Base-by-base conservation (phyloP, 2,329 filamentous ascomycete species). In the Plenodomus biglobosus region DNA sequence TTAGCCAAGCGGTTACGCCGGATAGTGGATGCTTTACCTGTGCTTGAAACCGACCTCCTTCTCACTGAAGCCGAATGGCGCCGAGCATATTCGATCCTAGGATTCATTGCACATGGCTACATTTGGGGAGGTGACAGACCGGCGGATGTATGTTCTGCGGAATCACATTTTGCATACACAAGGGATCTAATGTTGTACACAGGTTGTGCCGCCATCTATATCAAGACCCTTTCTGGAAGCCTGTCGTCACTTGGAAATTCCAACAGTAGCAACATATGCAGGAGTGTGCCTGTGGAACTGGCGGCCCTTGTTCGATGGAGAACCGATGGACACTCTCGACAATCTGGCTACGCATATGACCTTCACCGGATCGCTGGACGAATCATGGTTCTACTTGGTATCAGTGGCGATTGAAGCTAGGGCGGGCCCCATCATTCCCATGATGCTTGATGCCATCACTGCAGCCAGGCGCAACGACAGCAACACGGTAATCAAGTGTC, bases 361-460 rank as follows among this genome's bases (percentile, higher is more conserved):
- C 15, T 95, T 96, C 67, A 97, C 94, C 15, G 94, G 94, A 42
- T 92, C 91, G 7, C 78, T 95, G 46, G 94, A 99, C 68, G 94
- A 99, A 75, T 96, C 94, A 54, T 99, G 94, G 94, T 99, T 99
- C 70, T 99, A 97, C 70, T 80, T 99, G 11, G 85, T 97, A 43
- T 96, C 91, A 0, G 89, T 96, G 2, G 94, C 92, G 53, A 96
- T 99, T 56, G 94, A 99, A 74, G 91, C 92, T 45, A 86, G 90
- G 46, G 92, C 90, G 20, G 94, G 86, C 0, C 88, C 91, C 3
- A 88, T 92, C 48, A 85, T 99, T 44, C 85, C 91, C 0, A 76
- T 96, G 49, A 96, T 96, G 90, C 78, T 99, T 36, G 81, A 85
- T 35, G 94, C 94, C 39, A 92, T 99, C 48, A 79, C 83, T 43